Percentiles rank a stretch among this genome's conserved stretches.
phyloP scores from a whole-genome alignment of 768 basidiomycete species.

The Boletus sensibilis region DNA sequence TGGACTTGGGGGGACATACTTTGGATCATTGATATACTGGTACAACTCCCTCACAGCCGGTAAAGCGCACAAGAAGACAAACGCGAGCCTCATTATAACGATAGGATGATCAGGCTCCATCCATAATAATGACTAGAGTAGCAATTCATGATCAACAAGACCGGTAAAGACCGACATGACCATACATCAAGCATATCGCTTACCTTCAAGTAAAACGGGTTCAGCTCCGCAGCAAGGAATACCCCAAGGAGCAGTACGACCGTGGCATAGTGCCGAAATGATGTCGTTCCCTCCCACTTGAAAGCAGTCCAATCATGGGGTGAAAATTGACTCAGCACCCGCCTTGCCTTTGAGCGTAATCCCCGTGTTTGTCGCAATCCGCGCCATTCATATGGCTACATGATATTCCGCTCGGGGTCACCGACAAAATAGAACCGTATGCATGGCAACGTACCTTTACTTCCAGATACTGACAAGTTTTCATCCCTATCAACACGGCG shows the following conservation, averaged over 20 bases:
- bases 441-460: conserved; percentile 58
- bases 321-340: conserved; percentile 80
- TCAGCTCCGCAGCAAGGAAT: conserved; percentile 82
- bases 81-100: conserved; percentile 66
- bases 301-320: conserved; percentile 88
- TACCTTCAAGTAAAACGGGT: conserved; percentile 87
- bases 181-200: conserved; percentile 13
- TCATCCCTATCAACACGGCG: conserved; percentile 59
- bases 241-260: conserved; percentile 75
- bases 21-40: conserved; percentile 80
- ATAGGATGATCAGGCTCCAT: conserved; percentile 91
- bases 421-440: not conserved
- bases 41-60: conserved; percentile 83
- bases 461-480: conserved; percentile 82
- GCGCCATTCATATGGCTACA: conserved; percentile 81
- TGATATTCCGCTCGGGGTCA: conserved; percentile 2
- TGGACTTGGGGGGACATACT: conserved; percentile 43
- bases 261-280: conserved; percentile 69
- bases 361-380: conserved; percentile 78
- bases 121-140: conserved; percentile 54
- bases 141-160: conserved; percentile 38
- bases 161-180: conserved; percentile 19
- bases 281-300: conserved; percentile 81
- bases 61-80: conserved; percentile 82
- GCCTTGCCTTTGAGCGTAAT: conserved; percentile 72